Evolutionary conservation across 352 stramenopile genomes (phyloP).

Genomic region (Phytophthora vignae): DNA sequence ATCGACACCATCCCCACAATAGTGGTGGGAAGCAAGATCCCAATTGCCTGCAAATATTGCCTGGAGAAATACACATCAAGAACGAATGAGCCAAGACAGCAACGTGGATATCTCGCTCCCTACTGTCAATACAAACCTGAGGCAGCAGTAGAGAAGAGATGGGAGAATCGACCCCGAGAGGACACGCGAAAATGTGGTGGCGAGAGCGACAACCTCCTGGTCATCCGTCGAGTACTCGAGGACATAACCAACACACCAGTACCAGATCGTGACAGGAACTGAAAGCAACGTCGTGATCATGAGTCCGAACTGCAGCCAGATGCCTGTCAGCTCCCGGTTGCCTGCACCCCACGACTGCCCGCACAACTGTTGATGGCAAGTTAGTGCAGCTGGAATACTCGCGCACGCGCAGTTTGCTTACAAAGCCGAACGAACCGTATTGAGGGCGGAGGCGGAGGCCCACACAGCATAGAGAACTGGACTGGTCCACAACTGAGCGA

Average conservation of each 20-base stretch:
- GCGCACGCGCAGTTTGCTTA: neutral
- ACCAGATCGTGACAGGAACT: conserved; percentile 70
- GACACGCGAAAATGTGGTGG: conserved; percentile 66
- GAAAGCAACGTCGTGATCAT: conserved; percentile 64
- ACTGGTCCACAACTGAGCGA: conserved; percentile 78
- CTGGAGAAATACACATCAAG: conserved; percentile 22
- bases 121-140: conserved; percentile 43
- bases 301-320: conserved; percentile 79
- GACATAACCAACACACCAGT: conserved; percentile 70
- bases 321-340: conserved; percentile 73
- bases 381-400: conserved; percentile 2
- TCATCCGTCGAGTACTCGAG: conserved; percentile 76
- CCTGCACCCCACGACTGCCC: conserved; percentile 74
- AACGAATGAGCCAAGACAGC: conserved; percentile 10
- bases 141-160: conserved; percentile 69
- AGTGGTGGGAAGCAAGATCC: conserved; percentile 71
- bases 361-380: conserved; percentile 51
- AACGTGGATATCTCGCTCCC: neutral
- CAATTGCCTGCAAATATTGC: conserved; percentile 78
- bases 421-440: conserved; percentile 48
- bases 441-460: conserved; percentile 66
- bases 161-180: conserved; percentile 67
- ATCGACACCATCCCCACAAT: conserved; percentile 73
- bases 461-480: conserved; percentile 71
- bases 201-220: conserved; percentile 59